Base-by-base conservation (phyloP, 2,329 filamentous ascomycete genomes). In the Penicillium sp. region DNA sequence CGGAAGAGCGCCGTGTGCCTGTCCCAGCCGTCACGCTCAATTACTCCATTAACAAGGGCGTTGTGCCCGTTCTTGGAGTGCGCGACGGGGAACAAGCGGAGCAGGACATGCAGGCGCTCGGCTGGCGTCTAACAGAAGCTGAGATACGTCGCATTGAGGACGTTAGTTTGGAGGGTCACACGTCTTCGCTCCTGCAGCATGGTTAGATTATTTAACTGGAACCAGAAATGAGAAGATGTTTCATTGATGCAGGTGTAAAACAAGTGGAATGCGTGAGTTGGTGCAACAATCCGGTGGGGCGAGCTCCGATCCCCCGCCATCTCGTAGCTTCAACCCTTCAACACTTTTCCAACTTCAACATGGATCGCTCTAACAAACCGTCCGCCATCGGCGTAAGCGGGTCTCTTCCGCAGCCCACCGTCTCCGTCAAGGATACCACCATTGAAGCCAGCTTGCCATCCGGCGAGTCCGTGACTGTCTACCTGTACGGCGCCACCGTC, bases 401-500 rank as follows among this genome's bases (percentile, higher is more conserved):
- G 7, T 84, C 85, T 46, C 80, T 87, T 14, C 85, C 89, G 14
- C 88, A 92, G 43, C 89, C 92, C 30, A 84, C 86, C 58, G 88
- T 96, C 66, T 83, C 83, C 69, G 85, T 92, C 66, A 82, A 85
- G 25, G 81, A 89, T 63, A 83, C 84, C 68, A 85, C 83, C 54
- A 86, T 97, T 46, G 82, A 83, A n/a, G 92, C 92, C 30, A 81
- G 81, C 27, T 83, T 97, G 39, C 89, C 91, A 35, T 88, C 90
- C 0, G 92, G 92, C 61, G 92, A 97, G 76, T 89, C 84, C 49
- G 83, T 96, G 61, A 86, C 90, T 59, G 80, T 99, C 33, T 79
- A 96, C 54, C 84, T 97, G n/a, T 89, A 89, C 66, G 94, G 94
- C 52, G 94, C 94, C 10, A 97, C 92, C 0, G 88, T 99, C 43